Evolutionary conservation across 1,284 basidiomycete genomes (phyloP), one percentile per base, ranked within the genome.

Genomic region (Irpex sp.): DNA sequence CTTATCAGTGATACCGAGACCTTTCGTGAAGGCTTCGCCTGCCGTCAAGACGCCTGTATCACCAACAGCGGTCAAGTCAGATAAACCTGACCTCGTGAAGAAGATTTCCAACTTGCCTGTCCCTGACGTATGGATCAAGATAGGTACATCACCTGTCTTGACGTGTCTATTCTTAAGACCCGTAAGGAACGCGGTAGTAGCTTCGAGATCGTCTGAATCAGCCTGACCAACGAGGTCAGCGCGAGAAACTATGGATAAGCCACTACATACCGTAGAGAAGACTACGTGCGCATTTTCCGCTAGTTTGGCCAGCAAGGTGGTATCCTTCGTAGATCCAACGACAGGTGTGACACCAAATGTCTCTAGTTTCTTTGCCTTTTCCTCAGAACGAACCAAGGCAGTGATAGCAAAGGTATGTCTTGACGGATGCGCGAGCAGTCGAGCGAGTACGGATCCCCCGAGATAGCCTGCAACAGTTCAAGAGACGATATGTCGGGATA

Each of bases 51-150:
- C 79, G 82, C 77, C 63, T 61, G 4, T 4, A 11, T 8, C 21
- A 57, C 19, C 34, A 49, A 4, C 15, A 7, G 11, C 13, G 31
- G 4, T 26, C 9, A 8, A 5, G 56, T 17, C 57, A 56, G 9
- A 15, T 26, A 26, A 26, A 26, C 26, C 26, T 26, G 26, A 26
- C 26, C 2, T 26, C 26, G 3, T 26, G 26, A 26, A 26, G 26
- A 26, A n/a, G 26, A 26, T 26, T 4, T 26, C 26, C 15, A 11
- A n/a, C 65, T 60, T 60, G 77, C 77, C 79, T 59, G 81, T 81
- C 19, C 81, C 81, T 36, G 81, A 82, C 80, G 84, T 84, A 60
- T 87, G 84, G 36, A 87, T 85, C 11, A 82, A 70, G 62, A 78
- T 77, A 3, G 82, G 77, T 6, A 72, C 62, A 7, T 73, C 76